phyloP scores from a whole-genome alignment of 1,139 yeast species.

The Protomyces arabidopsidicola region DNA sequence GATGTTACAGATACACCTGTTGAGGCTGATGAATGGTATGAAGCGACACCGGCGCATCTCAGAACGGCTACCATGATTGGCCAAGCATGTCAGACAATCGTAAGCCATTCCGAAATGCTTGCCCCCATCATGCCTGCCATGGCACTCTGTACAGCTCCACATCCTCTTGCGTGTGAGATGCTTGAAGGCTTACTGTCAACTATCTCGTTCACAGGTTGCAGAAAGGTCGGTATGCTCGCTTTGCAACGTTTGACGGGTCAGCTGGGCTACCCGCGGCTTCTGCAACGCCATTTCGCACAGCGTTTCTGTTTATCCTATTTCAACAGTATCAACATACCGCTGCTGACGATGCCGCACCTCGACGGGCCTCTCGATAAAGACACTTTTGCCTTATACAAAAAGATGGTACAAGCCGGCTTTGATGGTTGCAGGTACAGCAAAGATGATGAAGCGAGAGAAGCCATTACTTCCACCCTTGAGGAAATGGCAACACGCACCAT shows the following conservation, averaged over 20 bases:
- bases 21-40: constrained; percentile 26
- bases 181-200: background rate
- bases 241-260: constrained; percentile 2
- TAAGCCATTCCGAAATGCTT: background rate
- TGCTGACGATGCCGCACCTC: background rate
- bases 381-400: background rate
- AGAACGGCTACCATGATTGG: constrained; percentile 10
- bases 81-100: constrained; percentile 16
- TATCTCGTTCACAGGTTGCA: constrained; percentile 1
- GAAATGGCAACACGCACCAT: background rate
- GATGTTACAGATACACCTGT: background rate
- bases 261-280: constrained; percentile 1
- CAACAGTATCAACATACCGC: background rate
- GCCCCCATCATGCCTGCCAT: constrained; percentile 16
- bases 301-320: background rate
- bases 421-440: background rate
- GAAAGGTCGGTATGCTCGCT: constrained; percentile 7
- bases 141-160: background rate
- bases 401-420: background rate
- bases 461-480: background rate
- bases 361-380: constrained; percentile 2
- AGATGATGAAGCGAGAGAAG: background rate
- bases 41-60: constrained; percentile 10
- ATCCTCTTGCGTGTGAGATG: constrained; percentile 1
- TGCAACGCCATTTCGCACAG: background rate